Evolutionary conservation across 2,329 filamentous ascomycete genomes (phyloP).

Genomic region (Alternaria infectoria): DNA sequence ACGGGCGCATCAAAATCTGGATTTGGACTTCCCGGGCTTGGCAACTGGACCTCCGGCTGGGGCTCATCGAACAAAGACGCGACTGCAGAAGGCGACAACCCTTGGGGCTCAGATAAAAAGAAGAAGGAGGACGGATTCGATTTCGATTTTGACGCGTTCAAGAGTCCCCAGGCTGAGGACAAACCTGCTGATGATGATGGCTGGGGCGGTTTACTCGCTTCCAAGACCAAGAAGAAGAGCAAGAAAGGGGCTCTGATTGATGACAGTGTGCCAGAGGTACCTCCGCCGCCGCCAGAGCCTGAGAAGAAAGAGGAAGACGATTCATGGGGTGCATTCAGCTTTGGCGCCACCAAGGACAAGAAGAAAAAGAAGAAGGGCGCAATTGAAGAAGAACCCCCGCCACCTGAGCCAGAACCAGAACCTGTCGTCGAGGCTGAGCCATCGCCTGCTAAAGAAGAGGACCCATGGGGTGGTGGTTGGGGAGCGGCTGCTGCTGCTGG

Average conservation of each 20-base stretch:
- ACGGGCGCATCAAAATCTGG: conserved; percentile 31
- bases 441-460: conserved; percentile 39
- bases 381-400: conserved; percentile 25
- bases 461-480: conserved; percentile 37
- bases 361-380: conserved; percentile 46
- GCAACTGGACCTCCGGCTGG: conserved; percentile 37
- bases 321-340: conserved; percentile 30
- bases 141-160: conserved; percentile 46
- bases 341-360: conserved; percentile 39
- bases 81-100: conserved; percentile 36
- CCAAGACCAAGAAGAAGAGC: conserved; percentile 54
- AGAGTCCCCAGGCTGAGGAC: conserved; percentile 25
- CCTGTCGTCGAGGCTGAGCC: conserved; percentile 37
- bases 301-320: conserved; percentile 38
- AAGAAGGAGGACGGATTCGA: conserved; percentile 46
- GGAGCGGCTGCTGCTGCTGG: conserved; percentile 16
- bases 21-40: conserved; percentile 29
- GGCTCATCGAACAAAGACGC: conserved; percentile 36
- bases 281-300: conserved; percentile 24
- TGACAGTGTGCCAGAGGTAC: conserved; percentile 29
- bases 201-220: conserved; percentile 42
- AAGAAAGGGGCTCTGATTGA: conserved; percentile 44
- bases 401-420: conserved; percentile 34
- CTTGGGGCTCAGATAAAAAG: conserved; percentile 45
- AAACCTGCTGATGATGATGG: conserved; percentile 37